These are phyloP conservation scores for Mycena epipterygia DNA, from an alignment of 768 basidiomycete species.

Conservation along the genomic window DNA sequence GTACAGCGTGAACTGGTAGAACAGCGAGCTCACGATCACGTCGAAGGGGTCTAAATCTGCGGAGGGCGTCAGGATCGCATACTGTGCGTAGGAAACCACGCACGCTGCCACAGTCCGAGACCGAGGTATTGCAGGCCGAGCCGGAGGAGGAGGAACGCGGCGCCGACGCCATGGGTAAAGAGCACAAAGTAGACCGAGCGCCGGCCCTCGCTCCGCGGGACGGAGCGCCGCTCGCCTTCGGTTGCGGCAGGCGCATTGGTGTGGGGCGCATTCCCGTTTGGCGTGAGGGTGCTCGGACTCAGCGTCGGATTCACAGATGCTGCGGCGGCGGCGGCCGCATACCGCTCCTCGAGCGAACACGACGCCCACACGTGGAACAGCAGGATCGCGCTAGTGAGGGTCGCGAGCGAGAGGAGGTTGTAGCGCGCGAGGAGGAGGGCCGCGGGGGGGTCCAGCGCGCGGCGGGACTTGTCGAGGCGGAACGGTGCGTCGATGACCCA, in stretches of 20 bases:
- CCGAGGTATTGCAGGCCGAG: constrained; percentile 54
- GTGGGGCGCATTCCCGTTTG: background rate
- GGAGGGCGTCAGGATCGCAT: background rate
- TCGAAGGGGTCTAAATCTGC: constrained; percentile 87
- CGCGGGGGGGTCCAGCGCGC: constrained; percentile 58
- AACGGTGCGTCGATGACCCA: constrained; percentile 88
- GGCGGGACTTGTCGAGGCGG: too few species aligned
- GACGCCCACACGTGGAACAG: constrained; percentile 86
- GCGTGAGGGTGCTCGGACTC: background rate
- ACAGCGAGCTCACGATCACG: constrained; percentile 76
- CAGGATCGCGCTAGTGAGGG: constrained; percentile 84
- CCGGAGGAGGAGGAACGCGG: constrained; percentile 64
- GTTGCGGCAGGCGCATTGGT: constrained; percentile 40
- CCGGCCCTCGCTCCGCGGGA: constrained; percentile 78
- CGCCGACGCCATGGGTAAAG: constrained; percentile 70
- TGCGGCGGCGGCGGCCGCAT: background rate
- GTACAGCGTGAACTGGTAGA: constrained; percentile 95
- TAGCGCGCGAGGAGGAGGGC: constrained; percentile 79
- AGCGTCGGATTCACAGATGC: background rate
- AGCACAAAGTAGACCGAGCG: constrained; percentile 74
- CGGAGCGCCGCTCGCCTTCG: constrained; percentile 81
- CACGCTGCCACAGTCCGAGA: constrained; percentile 80
- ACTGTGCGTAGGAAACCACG: constrained; percentile 43
- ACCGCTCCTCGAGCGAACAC: constrained; percentile 76
- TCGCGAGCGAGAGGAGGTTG: constrained; percentile 83